Conservation (phyloP, 2,329 filamentous ascomycete genomes). For the Exserohilum rostratum region DNA sequence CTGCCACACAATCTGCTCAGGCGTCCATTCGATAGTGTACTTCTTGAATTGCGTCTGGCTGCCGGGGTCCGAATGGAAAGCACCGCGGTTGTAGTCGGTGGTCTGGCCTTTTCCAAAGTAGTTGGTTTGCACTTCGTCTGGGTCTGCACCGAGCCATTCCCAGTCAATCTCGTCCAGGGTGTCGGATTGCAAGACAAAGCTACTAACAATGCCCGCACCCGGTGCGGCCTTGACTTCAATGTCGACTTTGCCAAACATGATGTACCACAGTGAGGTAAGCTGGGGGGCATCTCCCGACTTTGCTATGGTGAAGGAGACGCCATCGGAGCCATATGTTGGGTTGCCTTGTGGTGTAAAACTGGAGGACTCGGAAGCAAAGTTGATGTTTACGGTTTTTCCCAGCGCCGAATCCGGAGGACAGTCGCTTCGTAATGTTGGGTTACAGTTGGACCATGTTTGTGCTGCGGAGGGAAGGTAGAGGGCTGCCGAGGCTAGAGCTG, state of each 20-base stretch:
- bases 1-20: constrained; percentile 82
- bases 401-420: constrained; percentile 82
- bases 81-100: constrained; percentile 82
- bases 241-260: constrained; percentile 97
- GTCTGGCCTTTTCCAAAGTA: constrained; percentile 80
- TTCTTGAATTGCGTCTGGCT: constrained; percentile 81
- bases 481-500: constrained; percentile 49
- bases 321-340: constrained; percentile 76
- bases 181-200: constrained; percentile 88
- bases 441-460: constrained; percentile 64
- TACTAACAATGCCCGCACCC: constrained; percentile 90
- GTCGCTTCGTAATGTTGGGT: constrained; percentile 59
- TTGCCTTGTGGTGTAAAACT: constrained; percentile 75
- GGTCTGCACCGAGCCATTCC: constrained; percentile 87
- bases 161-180: constrained; percentile 95
- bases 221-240: constrained; percentile 84
- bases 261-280: constrained; percentile 90
- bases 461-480: constrained; percentile 50
- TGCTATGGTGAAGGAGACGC: constrained; percentile 80
- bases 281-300: constrained; percentile 83
- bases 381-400: constrained; percentile 79
- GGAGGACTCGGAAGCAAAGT: constrained; percentile 79
- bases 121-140: constrained; percentile 85
- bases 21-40: constrained; percentile 92
- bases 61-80: constrained; percentile 71